Percentiles rank a stretch among this genome's conserved stretches.
Conservation (phyloP, 78 protist species). For the Dictyostelium firmibasis region DNA sequence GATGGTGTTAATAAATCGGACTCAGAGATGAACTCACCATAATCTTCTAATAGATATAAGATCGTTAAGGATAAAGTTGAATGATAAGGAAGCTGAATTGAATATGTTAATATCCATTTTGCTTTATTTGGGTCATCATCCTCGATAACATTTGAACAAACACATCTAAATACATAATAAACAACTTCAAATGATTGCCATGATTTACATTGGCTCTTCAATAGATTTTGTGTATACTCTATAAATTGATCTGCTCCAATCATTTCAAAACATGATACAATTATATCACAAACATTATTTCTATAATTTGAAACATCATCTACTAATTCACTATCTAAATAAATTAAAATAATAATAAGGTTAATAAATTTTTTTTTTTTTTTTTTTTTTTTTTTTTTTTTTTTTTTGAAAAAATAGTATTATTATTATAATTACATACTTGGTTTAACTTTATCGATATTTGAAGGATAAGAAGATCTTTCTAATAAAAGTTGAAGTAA, state of each 20-base stretch:
- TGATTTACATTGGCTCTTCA: conserved; percentile 47
- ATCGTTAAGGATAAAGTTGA: conserved; percentile 18
- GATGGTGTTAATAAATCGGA: not conserved
- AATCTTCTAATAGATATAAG: conserved; percentile 27
- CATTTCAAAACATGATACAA: conserved; percentile 49
- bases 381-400: not conserved
- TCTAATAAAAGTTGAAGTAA: conserved; percentile 26
- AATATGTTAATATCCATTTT: not conserved
- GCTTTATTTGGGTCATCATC: conserved; percentile 11
- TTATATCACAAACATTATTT: conserved; percentile 52
- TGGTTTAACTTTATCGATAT: not conserved
- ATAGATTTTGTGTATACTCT: conserved; percentile 4
- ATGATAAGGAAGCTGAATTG: conserved; percentile 37
- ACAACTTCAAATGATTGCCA: conserved; percentile 76
- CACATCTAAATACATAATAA: conserved; percentile 55
- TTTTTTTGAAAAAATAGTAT: not conserved
- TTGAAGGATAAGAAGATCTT: conserved; percentile 52
- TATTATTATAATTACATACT: too few species aligned
- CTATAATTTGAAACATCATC: conserved; percentile 41
- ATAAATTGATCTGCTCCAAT: conserved; percentile 32
- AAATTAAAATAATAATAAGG: not conserved
- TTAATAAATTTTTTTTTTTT: not conserved
- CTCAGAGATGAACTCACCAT: conserved; percentile 4
- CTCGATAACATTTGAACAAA: not conserved
- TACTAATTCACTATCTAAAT: conserved; percentile 13